Percentiles rank a stretch among this genome's conserved stretches.
Evolutionary conservation across 2,329 filamentous ascomycete species (phyloP).

Genomic region (Cladosporium sp.): DNA sequence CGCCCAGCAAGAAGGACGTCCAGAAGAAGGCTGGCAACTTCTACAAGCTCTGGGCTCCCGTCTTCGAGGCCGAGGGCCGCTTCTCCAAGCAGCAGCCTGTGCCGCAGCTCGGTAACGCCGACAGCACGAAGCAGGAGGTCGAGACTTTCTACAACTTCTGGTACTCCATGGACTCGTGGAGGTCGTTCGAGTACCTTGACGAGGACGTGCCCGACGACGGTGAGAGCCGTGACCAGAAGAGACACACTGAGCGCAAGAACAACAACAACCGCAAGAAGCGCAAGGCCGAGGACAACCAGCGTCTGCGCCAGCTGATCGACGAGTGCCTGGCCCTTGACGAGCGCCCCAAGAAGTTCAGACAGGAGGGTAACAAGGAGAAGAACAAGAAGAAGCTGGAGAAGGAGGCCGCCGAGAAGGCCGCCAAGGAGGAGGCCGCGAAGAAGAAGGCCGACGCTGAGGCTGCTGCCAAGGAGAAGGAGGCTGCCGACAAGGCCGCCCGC

Average conservation of each 20-base stretch:
- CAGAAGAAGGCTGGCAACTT: constrained; percentile 69
- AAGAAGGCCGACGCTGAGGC: constrained; percentile 68
- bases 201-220: constrained; percentile 99
- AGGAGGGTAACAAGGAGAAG: constrained; percentile 86
- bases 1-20: constrained; percentile 84
- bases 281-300: constrained; percentile 95
- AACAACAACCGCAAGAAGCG: constrained; percentile 96
- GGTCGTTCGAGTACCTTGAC: constrained; percentile 95
- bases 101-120: constrained; percentile 75
- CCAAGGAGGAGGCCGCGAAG: constrained; percentile 75
- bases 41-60: constrained; percentile 88
- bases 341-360: constrained; percentile 94
- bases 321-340: constrained; percentile 78
- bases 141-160: constrained; percentile 99
- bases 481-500: constrained; percentile 74
- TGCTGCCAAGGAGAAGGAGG: constrained; percentile 71
- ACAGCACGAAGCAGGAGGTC: constrained; percentile 80
- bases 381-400: constrained; percentile 89
- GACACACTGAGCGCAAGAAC: constrained; percentile 97
- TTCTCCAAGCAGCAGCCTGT: constrained; percentile 92
- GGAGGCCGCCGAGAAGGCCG: constrained; percentile 84
- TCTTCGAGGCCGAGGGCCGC: constrained; percentile 86
- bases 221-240: constrained; percentile 98
- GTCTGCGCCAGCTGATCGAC: constrained; percentile 84
- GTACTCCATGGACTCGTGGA: constrained; percentile 99